Base-by-base conservation (phyloP, 2,329 filamentous ascomycete species). In the Tolypocladium ophioglossoides region DNA sequence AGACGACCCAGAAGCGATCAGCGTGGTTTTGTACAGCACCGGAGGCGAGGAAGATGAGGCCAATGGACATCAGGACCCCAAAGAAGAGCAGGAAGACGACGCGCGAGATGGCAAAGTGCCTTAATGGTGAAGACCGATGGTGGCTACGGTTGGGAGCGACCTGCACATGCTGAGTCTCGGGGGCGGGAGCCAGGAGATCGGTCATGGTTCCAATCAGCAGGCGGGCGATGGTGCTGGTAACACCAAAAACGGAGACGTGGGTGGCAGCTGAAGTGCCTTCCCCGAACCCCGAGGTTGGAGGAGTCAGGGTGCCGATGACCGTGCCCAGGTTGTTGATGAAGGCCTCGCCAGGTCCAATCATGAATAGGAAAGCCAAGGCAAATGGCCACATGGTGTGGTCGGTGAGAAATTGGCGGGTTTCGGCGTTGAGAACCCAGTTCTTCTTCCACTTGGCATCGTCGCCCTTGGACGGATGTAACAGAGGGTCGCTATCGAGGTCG, bases 291-390 rank as follows among this genome's bases (percentile, higher is more conserved):
- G 73, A 68, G 20, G 77, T 66, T 8, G 82, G 84, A 16, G 79
- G 80, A 47, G 88, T 89, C 4, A 96, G 76, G 0, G 92, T 95
- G 61, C 88, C 86, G 62, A 97, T 91, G 57, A 99, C 86, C 27
- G 91, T 96, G 38, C 94, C 94, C 11, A 99, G 76, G 63, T 97
- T 99, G 73, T 97, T 99, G 72, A 97, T 91, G 68, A 96, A 99
- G 12, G 92, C 89, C 71, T 99, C 94, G n/a, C 91, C 92, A 0
- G 94, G 92, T 0, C 94, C 94, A 53, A 91, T 89, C 62, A 96
- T 89, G 58, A 97, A 80, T 70, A 97, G 89, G 72, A 99, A 97
- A 22, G 91, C 91, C 1, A 85, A 74, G 0, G 92, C 90, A 61
- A 99, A 86, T 66, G 85, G 88, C 92, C 92, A 99, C 92, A 97